Evolutionary conservation across 768 basidiomycete species (phyloP).

Genomic region (Leucosporidium scottii): DNA sequence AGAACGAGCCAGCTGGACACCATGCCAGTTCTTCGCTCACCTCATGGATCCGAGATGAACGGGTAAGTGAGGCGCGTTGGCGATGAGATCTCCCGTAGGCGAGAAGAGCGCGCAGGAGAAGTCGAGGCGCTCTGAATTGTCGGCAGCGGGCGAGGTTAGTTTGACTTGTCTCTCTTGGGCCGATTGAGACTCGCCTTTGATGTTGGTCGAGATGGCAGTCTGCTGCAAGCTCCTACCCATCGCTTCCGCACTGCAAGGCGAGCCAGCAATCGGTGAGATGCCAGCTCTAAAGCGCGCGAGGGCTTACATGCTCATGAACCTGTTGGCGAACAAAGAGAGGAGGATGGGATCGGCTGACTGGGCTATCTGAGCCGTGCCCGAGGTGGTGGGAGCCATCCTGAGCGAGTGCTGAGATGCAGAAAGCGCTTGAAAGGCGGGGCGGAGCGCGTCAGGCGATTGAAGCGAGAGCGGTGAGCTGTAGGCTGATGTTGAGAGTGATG

Average conservation of each 20-base stretch:
- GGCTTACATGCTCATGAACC: constrained; percentile 77
- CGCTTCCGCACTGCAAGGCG: constrained; percentile 44
- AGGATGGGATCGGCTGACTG: constrained; percentile 65
- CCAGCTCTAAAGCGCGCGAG: background rate
- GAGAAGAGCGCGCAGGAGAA: constrained; percentile 87
- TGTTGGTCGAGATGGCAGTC: constrained; percentile 56
- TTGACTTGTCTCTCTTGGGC: background rate
- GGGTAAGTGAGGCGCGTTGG: constrained; percentile 35
- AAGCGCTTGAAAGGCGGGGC: no score
- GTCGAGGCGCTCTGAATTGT: constrained; percentile 59
- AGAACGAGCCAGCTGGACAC: background rate
- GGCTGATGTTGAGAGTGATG: no score
- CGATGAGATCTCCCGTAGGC: constrained; percentile 81
- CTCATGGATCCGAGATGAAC: constrained; percentile 23
- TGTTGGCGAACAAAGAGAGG: constrained; percentile 85
- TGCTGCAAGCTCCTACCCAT: constrained; percentile 62
- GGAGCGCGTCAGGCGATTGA: no score
- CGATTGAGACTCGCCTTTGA: constrained; percentile 54
- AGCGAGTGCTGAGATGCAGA: no score
- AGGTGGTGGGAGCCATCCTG: no score
- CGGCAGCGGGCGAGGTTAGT: background rate
- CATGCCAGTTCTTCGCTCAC: background rate
- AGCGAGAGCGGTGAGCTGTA: no score
- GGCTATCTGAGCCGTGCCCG: no score
- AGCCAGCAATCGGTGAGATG: constrained; percentile 4